A percentile compares a stretch with the other conserved stretches of the same genome.
Evolutionary conservation across 805 yeast species (phyloP).

Genomic region (Candida ortonii): DNA sequence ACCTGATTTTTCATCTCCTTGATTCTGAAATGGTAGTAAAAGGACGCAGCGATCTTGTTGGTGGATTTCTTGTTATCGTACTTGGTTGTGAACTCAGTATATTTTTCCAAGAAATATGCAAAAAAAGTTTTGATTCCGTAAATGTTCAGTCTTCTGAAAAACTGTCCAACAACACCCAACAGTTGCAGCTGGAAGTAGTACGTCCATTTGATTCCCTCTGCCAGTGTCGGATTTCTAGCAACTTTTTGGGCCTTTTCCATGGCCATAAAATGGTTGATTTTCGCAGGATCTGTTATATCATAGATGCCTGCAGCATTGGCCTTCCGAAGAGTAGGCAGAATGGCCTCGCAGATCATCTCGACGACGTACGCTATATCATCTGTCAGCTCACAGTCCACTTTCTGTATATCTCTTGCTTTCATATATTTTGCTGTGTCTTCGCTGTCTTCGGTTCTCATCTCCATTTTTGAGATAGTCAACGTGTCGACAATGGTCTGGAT

Average conservation of each 20-base stretch:
- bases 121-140: conserved; percentile 83
- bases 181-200: conserved; percentile 59
- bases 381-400: conserved; percentile 52
- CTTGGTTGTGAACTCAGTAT: conserved; percentile 56
- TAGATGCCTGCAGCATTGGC: conserved; percentile 65
- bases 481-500: conserved; percentile 83
- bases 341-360: conserved; percentile 56
- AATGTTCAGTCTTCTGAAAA: conserved; percentile 63
- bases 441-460: conserved; percentile 81
- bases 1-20: conserved; percentile 43
- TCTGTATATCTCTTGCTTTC: conserved; percentile 60
- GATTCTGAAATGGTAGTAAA: conserved; percentile 54
- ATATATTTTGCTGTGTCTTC: conserved; percentile 78
- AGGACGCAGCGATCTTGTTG: conserved; percentile 58
- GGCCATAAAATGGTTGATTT: conserved; percentile 67
- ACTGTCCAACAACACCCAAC: conserved; percentile 69
- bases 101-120: conserved; percentile 58
- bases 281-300: conserved; percentile 62
- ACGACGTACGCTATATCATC: conserved; percentile 56
- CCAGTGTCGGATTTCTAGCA: conserved; percentile 48
- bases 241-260: conserved; percentile 65
- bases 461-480: conserved; percentile 70
- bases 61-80: conserved; percentile 56
- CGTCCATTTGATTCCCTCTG: conserved; percentile 75
- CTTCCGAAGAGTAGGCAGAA: conserved; percentile 59